Evolutionary conservation across 1,284 basidiomycete species (phyloP).

Genomic region (Microbotryum intermedium): DNA sequence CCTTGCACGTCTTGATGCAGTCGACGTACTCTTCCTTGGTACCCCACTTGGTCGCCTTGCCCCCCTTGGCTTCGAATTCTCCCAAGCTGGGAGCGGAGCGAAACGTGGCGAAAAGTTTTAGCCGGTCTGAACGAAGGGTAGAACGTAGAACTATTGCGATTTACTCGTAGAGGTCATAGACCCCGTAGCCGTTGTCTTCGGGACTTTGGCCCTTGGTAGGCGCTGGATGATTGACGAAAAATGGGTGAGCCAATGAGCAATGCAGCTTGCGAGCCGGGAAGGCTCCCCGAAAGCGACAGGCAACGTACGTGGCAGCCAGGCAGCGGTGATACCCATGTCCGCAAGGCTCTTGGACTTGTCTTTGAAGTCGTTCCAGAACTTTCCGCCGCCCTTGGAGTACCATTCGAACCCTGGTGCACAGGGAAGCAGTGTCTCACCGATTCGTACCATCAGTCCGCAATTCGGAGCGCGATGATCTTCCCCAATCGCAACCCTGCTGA

Average conservation of each 20-base stretch:
- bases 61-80: constrained; percentile 80
- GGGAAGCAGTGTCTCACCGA: neutral
- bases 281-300: neutral
- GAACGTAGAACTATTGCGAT: neutral
- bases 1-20: constrained; percentile 49
- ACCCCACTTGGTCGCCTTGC: constrained; percentile 78
- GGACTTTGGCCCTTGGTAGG: constrained; percentile 41
- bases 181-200: constrained; percentile 44
- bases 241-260: neutral
- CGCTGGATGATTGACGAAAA: constrained; percentile 29
- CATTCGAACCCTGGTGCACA: constrained; percentile 22
- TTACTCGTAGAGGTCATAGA: constrained; percentile 44
- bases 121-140: constrained; percentile 49
- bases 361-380: constrained; percentile 75
- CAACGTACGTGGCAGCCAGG: constrained; percentile 51
- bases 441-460: neutral
- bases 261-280: neutral
- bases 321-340: constrained; percentile 71
- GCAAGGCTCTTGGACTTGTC: constrained; percentile 59
- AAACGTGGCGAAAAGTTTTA: constrained; percentile 42
- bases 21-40: constrained; percentile 67
- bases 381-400: constrained; percentile 46
- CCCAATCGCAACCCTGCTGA: neutral
- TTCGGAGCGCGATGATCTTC: neutral
- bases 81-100: constrained; percentile 53